A percentile compares a stretch with the other conserved stretches of the same genome.
Evolutionary conservation across 805 yeast genomes (phyloP).

Genomic region (Ogataea ganodermae): DNA sequence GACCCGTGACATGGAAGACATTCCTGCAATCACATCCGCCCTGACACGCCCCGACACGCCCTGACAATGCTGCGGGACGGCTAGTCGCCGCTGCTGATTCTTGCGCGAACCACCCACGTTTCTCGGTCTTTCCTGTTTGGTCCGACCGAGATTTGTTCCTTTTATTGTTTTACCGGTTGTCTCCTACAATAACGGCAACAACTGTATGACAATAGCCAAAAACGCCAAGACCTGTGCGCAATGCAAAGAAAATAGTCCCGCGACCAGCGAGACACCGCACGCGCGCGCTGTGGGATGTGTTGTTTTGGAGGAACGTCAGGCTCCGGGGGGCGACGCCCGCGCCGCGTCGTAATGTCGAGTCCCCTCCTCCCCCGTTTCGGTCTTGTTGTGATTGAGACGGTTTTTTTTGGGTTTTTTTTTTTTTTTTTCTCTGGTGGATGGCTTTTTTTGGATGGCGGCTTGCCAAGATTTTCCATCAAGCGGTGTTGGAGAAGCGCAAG

Average conservation of each 20-base stretch:
- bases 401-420: conserved; percentile 1
- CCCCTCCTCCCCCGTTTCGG: conserved; percentile 6
- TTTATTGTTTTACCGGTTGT: conserved; percentile 3
- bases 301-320: background rate
- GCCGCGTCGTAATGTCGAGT: conserved; percentile 4
- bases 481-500: conserved; percentile 9
- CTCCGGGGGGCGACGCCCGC: conserved; percentile 2
- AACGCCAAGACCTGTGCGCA: background rate
- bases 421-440: conserved; percentile 1
- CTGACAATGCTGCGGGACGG: too few relatives aligned
- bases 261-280: conserved; percentile 2
- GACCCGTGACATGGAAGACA: too few relatives aligned
- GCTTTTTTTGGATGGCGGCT: conserved; percentile 11
- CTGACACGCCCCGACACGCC: too few relatives aligned
- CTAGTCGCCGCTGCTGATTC: background rate
- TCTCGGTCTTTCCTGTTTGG: conserved; percentile 1
- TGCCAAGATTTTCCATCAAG: conserved; percentile 14
- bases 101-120: background rate
- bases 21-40: too few relatives aligned
- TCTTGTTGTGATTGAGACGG: conserved; percentile 5
- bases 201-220: background rate
- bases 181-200: background rate
- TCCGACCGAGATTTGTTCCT: conserved; percentile 8
- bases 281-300: conserved; percentile 1
- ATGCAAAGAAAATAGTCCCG: conserved; percentile 7